Conservation (phyloP, 805 yeast genomes). For the Monosporozyma yasuniensis region DNA sequence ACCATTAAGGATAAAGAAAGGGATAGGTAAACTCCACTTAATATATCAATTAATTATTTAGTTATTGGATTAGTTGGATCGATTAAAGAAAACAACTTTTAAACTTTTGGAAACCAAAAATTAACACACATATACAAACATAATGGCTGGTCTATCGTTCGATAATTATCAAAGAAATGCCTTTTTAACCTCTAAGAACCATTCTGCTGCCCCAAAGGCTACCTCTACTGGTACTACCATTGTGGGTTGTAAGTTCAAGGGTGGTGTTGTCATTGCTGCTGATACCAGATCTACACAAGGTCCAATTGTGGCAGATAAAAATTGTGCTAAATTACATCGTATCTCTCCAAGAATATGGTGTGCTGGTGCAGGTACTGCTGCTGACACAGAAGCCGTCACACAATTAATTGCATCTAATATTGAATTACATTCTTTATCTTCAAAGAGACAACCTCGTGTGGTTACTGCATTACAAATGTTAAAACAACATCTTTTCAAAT, state of each 20-base stretch:
- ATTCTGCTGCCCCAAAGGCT: constrained; percentile 63
- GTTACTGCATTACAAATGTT: constrained; percentile 86
- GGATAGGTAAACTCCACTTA: neutral
- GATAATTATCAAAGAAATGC: constrained; percentile 90
- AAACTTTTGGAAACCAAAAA: neutral
- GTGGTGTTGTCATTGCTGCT: constrained; percentile 96
- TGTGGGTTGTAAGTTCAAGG: constrained; percentile 87
- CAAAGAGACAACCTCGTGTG: constrained; percentile 84
- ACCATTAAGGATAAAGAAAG: neutral
- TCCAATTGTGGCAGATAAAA: constrained; percentile 93
- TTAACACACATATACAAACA: neutral
- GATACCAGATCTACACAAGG: constrained; percentile 98
- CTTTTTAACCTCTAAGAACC: constrained; percentile 61
- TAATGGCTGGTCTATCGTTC: constrained; percentile 84
- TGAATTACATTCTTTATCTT: constrained; percentile 79
- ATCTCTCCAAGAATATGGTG: constrained; percentile 92
- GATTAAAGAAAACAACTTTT: neutral
- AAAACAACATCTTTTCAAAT: constrained; percentile 91
- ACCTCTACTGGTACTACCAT: constrained; percentile 99
- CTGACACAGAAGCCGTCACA: constrained; percentile 97
- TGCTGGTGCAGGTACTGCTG: constrained; percentile 99
- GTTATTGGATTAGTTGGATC: neutral
- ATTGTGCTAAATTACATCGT: constrained; percentile 90
- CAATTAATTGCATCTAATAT: constrained; percentile 84
- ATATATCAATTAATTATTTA: neutral